Conservation (phyloP, 208 protist species). For the Leishmania gerbilli region DNA sequence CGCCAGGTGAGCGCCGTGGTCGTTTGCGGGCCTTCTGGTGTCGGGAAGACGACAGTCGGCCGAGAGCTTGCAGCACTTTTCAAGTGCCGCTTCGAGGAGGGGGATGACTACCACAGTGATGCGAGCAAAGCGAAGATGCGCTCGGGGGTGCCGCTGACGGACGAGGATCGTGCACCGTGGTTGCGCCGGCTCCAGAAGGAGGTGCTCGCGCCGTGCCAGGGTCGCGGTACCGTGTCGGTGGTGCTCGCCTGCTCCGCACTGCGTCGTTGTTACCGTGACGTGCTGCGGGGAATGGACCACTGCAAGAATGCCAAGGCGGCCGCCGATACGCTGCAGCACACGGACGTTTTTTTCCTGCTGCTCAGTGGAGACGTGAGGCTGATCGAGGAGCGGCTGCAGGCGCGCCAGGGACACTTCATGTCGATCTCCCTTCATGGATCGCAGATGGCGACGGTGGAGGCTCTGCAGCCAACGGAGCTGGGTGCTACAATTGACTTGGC, state of each 20-base stretch:
- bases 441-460: slow-evolving; percentile 62
- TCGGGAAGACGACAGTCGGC: slow-evolving; percentile 81
- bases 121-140: slow-evolving; percentile 71
- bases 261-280: slow-evolving; percentile 56
- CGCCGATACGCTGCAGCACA: slow-evolving; percentile 1
- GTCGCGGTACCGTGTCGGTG: slow-evolving; percentile 21
- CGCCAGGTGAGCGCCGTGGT: slow-evolving; percentile 43
- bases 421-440: slow-evolving; percentile 51
- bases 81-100: slow-evolving; percentile 56
- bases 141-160: slow-evolving; percentile 60
- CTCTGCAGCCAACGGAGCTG: slow-evolving; percentile 37
- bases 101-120: slow-evolving; percentile 70
- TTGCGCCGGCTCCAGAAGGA: slow-evolving; percentile 44
- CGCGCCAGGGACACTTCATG: slow-evolving; percentile 72
- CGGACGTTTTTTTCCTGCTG: slow-evolving; percentile 58
- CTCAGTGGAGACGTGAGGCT: slow-evolving; percentile 35
- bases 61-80: slow-evolving; percentile 44
- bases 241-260: slow-evolving; percentile 77
- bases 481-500: slow-evolving; percentile 39
- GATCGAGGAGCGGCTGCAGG: slow-evolving; percentile 40
- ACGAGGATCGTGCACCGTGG: slow-evolving; percentile 82
- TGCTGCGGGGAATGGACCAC: slow-evolving; percentile 36
- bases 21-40: slow-evolving; percentile 70
- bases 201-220: slow-evolving; percentile 29
- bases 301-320: slow-evolving; percentile 1